Conservation (phyloP, 139 green algal species). For the Ulvella scutata region DNA sequence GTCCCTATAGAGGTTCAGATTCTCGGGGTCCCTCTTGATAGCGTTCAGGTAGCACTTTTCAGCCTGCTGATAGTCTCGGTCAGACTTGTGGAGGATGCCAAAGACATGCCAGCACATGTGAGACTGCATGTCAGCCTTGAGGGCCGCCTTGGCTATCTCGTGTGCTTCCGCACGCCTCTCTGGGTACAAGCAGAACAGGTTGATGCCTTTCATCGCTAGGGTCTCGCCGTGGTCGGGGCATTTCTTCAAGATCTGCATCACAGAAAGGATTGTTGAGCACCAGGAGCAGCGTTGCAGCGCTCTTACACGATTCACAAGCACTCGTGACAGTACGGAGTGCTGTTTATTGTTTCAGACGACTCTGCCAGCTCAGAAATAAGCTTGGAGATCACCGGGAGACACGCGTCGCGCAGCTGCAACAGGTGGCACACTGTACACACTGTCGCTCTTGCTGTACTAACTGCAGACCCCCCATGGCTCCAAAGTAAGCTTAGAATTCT, state of each 20-base stretch:
- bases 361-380: not conserved
- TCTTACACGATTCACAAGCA: not conserved
- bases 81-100: constrained; percentile 82
- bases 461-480: not conserved
- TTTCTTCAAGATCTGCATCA: constrained; percentile 81
- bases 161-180: constrained; percentile 81
- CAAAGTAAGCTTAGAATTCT: not conserved
- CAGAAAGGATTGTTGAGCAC: not conserved
- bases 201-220: constrained; percentile 93
- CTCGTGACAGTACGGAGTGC: not conserved
- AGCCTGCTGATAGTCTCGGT: constrained; percentile 91
- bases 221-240: constrained; percentile 93
- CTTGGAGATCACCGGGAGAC: too few species aligned
- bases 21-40: constrained; percentile 82
- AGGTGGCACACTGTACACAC: not conserved
- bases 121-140: constrained; percentile 72
- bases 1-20: constrained; percentile 84
- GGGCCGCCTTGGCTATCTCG: constrained; percentile 72
- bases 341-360: not conserved
- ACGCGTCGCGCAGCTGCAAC: too few species aligned
- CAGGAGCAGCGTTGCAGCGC: not conserved
- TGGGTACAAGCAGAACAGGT: constrained; percentile 52
- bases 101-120: constrained; percentile 99
- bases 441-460: not conserved
- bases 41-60: constrained; percentile 99